These are phyloP conservation scores for Neoboletus brunneissimus DNA, from an alignment of 768 basidiomycete genomes.

Conservation along the genomic window DNA sequence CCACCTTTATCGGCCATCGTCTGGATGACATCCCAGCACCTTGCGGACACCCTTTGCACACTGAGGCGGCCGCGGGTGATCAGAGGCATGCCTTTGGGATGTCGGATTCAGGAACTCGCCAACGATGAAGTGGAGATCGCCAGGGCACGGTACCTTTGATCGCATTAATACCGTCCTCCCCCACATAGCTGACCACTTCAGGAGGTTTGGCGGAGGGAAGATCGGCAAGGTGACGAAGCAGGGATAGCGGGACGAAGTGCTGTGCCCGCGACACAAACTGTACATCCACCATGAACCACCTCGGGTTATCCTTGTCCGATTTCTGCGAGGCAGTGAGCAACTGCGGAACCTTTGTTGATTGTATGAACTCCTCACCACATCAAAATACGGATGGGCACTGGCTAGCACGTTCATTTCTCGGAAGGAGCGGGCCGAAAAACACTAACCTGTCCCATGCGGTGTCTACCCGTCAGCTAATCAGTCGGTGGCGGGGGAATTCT, in stretches of 20 bases:
- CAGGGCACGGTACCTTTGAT: constrained; percentile 52
- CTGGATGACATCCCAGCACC: constrained; percentile 62
- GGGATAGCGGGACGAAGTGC: constrained; percentile 75
- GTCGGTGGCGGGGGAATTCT: neutral
- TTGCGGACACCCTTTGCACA: constrained; percentile 73
- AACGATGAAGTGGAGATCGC: neutral
- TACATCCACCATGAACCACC: constrained; percentile 92
- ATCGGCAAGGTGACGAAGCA: constrained; percentile 65
- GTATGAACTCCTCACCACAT: constrained; percentile 46
- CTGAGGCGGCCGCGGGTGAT: constrained; percentile 80
- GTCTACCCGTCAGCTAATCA: constrained; percentile 43
- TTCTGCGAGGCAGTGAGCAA: constrained; percentile 48
- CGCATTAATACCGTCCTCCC: constrained; percentile 53
- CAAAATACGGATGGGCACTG: constrained; percentile 77
- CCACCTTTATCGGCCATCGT: constrained; percentile 70
- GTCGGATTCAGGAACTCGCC: constrained; percentile 5
- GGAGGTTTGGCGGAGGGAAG: constrained; percentile 39
- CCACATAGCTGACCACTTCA: constrained; percentile 63
- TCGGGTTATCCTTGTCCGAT: constrained; percentile 70
- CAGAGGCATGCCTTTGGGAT: constrained; percentile 65
- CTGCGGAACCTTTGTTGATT: neutral
- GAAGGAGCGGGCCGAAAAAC: neutral
- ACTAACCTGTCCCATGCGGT: constrained; percentile 87
- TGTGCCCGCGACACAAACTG: constrained; percentile 60
- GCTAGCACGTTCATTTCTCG: constrained; percentile 7